Evolutionary conservation across 2,329 filamentous ascomycete species (phyloP), one percentile per base, ranked within the genome.

Genomic region (Alternaria sp.): DNA sequence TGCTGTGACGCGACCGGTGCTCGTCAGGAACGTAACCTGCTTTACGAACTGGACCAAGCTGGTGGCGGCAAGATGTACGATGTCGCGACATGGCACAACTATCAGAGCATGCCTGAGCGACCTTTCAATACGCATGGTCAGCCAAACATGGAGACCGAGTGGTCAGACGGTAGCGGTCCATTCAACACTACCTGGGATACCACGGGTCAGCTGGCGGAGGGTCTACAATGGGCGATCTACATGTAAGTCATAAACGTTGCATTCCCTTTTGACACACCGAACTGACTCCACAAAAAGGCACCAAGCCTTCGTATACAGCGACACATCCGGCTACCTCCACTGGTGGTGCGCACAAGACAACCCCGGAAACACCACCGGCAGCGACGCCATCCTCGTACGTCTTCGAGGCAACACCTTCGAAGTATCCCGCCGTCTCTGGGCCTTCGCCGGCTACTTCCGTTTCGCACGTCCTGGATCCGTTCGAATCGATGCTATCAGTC

Each of bases 171-270:
- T 21, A 79, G 82, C 49, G 67, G 67, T 17, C 44, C 47, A 2
- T 69, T 67, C 45, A 66, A 66, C 12, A 79, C 82, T 5, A 76
- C 79, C 2, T 87, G 83, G 82, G 85, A 84, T 67, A 64, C 69
- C 2, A 77, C 69, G 51, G 84, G 84, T 26, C 81, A 79, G 17
- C 74, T 78, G 0, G 81, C 81, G 28, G 86, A 87, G 64, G 86
- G 85, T 13, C 73, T 85, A 63, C 84, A 83, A 12, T 87, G 85
- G 85, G 85, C 85, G 2, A 83, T 83, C 65, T 83, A 84, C 66
- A 83, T 87, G 56, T 63, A 28, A 59, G 45, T 36, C 50, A 82
- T 21, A n/a, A n/a, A n/a, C n/a, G n/a, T n/a, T n/a, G 82, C 80
- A 11, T 74, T 23, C 4, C 21, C 5, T 23, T 3, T 23, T 5